Evolutionary conservation across 2,329 filamentous ascomycete genomes (phyloP).

Genomic region (Torrubiellomyces zombiae): DNA sequence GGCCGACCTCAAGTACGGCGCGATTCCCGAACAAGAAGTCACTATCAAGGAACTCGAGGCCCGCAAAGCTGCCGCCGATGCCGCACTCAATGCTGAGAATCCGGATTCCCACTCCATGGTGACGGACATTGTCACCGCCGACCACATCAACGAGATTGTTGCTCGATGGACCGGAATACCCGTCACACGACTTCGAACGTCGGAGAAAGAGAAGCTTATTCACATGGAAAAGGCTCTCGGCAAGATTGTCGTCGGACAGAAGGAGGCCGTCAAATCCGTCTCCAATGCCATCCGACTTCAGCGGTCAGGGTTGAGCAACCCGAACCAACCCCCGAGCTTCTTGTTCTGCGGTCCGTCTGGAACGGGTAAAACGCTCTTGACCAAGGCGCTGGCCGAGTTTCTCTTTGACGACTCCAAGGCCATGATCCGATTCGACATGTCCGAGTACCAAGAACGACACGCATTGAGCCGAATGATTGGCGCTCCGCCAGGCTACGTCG

Average conservation of each 20-base stretch:
- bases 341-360: conserved; percentile 96
- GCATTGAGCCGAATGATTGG: conserved; percentile 95
- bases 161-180: conserved; percentile 97
- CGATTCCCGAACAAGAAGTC: conserved; percentile 78
- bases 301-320: conserved; percentile 84
- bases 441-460: conserved; percentile 95
- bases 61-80: conserved; percentile 66
- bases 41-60: conserved; percentile 68
- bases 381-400: conserved; percentile 94
- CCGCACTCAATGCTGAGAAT: conserved; percentile 37
- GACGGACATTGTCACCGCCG: conserved; percentile 84
- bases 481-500: conserved; percentile 90
- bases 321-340: conserved; percentile 94
- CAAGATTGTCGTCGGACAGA: conserved; percentile 82
- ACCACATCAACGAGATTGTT: conserved; percentile 98
- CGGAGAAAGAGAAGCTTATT: conserved; percentile 96
- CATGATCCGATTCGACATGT: conserved; percentile 99
- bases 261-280: conserved; percentile 80
- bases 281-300: conserved; percentile 93
- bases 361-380: conserved; percentile 94
- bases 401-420: conserved; percentile 92
- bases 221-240: conserved; percentile 82
- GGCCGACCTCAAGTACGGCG: conserved; percentile 91
- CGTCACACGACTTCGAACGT: conserved; percentile 81
- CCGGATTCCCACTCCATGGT: conserved; percentile 56